Evolutionary conservation across 225 moss, liverwort and hornwort genomes (phyloP).

Genomic region (Bryoerythrophyllum caledonicum): DNA sequence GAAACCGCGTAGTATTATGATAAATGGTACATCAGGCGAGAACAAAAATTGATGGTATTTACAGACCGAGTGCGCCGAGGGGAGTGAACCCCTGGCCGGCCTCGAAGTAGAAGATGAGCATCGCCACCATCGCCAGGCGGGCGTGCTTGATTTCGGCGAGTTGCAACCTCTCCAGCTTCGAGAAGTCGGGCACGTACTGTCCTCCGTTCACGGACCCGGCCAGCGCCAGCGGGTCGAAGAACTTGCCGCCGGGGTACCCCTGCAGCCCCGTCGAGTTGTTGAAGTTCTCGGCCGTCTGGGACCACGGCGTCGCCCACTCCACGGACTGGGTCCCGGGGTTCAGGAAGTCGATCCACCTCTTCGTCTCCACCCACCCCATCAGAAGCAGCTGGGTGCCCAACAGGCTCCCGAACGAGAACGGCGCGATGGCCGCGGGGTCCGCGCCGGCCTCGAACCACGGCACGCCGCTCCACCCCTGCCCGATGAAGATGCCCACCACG

Average conservation of each 20-base stretch:
- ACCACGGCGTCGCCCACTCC: constrained; percentile 99
- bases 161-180: constrained; percentile 84
- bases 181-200: constrained; percentile 62
- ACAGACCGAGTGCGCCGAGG: constrained; percentile 66
- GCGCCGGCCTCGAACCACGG: constrained; percentile 98
- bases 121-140: constrained; percentile 92
- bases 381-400: constrained; percentile 91
- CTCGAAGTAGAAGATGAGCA: constrained; percentile 96
- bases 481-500: constrained; percentile 85
- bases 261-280: constrained; percentile 82
- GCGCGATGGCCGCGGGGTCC: constrained; percentile 63
- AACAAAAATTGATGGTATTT: constrained; percentile 47
- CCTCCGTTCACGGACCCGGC: constrained; percentile 72
- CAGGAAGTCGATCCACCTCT: constrained; percentile 91
- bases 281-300: constrained; percentile 89
- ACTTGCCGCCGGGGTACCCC: constrained; percentile 96
- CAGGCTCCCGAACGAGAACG: constrained; percentile 67
- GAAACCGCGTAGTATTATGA: not conserved
- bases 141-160: constrained; percentile 99
- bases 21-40: constrained; percentile 24
- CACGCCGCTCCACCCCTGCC: constrained; percentile 90
- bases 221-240: constrained; percentile 81
- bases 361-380: constrained; percentile 99
- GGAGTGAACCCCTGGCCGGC: constrained; percentile 92
- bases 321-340: constrained; percentile 84